Evolutionary conservation across 805 yeast species (phyloP).

Genomic region (Wickerhamomyces subpelliculosus): DNA sequence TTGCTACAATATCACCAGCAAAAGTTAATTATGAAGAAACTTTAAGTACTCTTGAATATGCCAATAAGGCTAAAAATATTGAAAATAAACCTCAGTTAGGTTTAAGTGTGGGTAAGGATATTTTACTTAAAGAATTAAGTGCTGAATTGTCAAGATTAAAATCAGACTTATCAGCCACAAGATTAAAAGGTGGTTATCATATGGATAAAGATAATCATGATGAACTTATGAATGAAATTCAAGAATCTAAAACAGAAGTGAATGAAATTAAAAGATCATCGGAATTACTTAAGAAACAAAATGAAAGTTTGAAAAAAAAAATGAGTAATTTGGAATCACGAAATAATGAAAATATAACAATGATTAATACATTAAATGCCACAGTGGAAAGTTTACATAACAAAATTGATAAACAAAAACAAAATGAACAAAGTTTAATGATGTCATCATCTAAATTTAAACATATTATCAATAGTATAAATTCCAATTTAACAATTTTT

Average conservation of each 20-base stretch:
- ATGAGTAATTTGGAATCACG: constrained; percentile 15
- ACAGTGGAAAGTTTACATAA: constrained; percentile 21
- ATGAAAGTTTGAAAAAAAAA: constrained; percentile 21
- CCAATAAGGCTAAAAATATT: constrained; percentile 78
- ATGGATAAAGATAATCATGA: constrained; percentile 56
- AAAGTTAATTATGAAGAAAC: constrained; percentile 74
- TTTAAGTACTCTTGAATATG: constrained; percentile 78
- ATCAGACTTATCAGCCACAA: constrained; percentile 56
- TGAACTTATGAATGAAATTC: constrained; percentile 40
- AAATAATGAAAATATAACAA: constrained; percentile 15
- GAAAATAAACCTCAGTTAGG: constrained; percentile 66
- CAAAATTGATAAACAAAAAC: constrained; percentile 24
- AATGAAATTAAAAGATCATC: constrained; percentile 38
- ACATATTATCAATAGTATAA: constrained; percentile 22
- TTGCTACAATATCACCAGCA: constrained; percentile 86
- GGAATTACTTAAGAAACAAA: constrained; percentile 33
- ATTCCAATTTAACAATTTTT: constrained; percentile 20
- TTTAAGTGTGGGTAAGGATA: constrained; percentile 44
- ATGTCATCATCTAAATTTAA: constrained; percentile 27
- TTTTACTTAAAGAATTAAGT: constrained; percentile 39
- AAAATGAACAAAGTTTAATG: constrained; percentile 25
- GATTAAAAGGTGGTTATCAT: constrained; percentile 58
- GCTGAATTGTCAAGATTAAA: constrained; percentile 40
- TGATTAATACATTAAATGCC: constrained; percentile 20
- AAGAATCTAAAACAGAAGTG: constrained; percentile 42